phyloP scores from a whole-genome alignment of 306 rosid species.

The Pyrus bretschneideri region DNA sequence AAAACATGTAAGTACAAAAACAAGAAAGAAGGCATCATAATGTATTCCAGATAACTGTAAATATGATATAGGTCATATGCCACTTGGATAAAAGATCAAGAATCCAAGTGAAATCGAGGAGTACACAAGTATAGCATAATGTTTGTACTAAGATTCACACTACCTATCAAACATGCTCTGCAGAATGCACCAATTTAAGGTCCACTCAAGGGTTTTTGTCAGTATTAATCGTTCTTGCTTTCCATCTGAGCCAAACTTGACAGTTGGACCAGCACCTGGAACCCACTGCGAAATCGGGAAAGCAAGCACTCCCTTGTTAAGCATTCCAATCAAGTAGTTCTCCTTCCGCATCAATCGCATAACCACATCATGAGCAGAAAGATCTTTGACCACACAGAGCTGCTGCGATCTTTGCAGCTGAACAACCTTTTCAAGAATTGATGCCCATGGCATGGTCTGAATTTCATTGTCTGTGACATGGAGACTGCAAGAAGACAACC shows the following conservation, averaged over 20 bases:
- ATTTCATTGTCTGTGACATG: slow-evolving; percentile 75
- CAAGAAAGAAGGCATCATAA: neutral
- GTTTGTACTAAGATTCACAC: slow-evolving; percentile 6
- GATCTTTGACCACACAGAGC: slow-evolving; percentile 83
- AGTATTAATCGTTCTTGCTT: slow-evolving; percentile 46
- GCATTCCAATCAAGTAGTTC: slow-evolving; percentile 90
- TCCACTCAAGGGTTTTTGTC: slow-evolving; percentile 92
- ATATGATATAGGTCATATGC: neutral
- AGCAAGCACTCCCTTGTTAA: slow-evolving; percentile 89
- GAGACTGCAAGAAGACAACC: slow-evolving; percentile 53
- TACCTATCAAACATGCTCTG: slow-evolving; percentile 99
- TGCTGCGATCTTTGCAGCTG: slow-evolving; percentile 56
- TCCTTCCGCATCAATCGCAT: slow-evolving; percentile 98
- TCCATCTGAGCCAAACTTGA: slow-evolving; percentile 47
- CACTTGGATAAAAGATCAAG: neutral
- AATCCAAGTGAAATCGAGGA: neutral
- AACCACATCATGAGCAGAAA: slow-evolving; percentile 83
- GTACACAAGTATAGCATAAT: neutral
- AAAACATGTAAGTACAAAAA: neutral
- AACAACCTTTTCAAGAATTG: slow-evolving; percentile 76
- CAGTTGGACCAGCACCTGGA: slow-evolving; percentile 81
- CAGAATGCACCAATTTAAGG: slow-evolving; percentile 91
- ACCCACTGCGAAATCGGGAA: slow-evolving; percentile 86
- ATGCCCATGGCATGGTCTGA: slow-evolving; percentile 95
- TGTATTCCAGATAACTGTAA: neutral